Base-by-base conservation (phyloP, 306 rosid species). In the Trifolium dubium region DNA sequence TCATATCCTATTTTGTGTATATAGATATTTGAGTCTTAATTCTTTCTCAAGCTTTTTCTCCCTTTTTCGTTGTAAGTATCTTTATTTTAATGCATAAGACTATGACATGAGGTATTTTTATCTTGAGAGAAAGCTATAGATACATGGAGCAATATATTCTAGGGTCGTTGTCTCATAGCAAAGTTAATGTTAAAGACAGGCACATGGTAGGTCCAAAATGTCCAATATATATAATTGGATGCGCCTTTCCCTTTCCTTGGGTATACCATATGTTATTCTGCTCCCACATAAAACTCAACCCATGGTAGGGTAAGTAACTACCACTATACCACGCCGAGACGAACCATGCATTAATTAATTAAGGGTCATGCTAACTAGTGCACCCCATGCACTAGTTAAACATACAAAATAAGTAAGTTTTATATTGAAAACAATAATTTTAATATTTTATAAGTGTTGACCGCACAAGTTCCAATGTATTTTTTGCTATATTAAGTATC, bases 181-280 rank as follows among this genome's bases (percentile, higher is more conserved):
- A 51, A 30, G 76, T 47, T 68, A 43, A 60, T 47, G 76, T 47
- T 73, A 43, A 60, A 69, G 80, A 72, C 14, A 34, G 1, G 67
- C 83, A 83, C 86, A 79, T 83, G 81, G 83, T 75, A 71, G 83
- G 79, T 51, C 79, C 69, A 56, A 17, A 40, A 40, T 75, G 18
- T 63, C 23, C 71, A 65, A 65, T 64, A 62, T 60, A 37, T 74
- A 47, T 17, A 7, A 51, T 23, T 53, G 2, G 13, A 53, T 19
- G 47, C 49, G 29, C 37, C 55, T 41, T 18, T 53, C 66, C 66
- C 40, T 9, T 37, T 37, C 40, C 9, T 37, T 37, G 8, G 40
- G 40, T 37, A 37, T 37, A 37, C 8, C 9, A 6, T 37, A 37
- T 37, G 9, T 8, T 35, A 35, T 37, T 37, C 40, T 37, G 40